Evolutionary conservation across 129 eudicot species (phyloP).

Genomic region (Smallanthus sonchifolius): DNA sequence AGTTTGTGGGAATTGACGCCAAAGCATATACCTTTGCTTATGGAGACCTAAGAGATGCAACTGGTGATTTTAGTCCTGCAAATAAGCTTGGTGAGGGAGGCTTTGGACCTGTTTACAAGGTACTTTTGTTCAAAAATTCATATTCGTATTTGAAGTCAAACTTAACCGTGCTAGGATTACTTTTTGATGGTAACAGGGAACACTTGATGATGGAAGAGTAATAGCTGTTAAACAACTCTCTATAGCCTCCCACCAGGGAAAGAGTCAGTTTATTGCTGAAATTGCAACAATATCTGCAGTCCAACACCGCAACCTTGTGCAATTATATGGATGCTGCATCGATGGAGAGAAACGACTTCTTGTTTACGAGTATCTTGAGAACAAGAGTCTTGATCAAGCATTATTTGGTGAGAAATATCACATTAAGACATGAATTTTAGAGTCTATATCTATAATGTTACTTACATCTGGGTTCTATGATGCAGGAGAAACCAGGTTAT

Average conservation of each 20-base stretch:
- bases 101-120: slow-evolving; percentile 80
- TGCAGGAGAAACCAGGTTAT: slow-evolving; percentile 48
- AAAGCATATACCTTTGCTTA: slow-evolving; percentile 59
- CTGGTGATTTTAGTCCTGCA: slow-evolving; percentile 51
- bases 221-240: slow-evolving; percentile 77
- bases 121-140: slow-evolving; percentile 3
- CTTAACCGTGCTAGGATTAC: not conserved
- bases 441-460: not conserved
- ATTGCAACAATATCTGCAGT: slow-evolving; percentile 77
- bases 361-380: slow-evolving; percentile 76
- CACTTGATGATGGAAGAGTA: slow-evolving; percentile 58
- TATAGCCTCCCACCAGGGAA: slow-evolving; percentile 71
- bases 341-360: slow-evolving; percentile 71
- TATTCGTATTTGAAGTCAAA: not conserved
- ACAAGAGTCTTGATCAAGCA: slow-evolving; percentile 82
- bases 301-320: slow-evolving; percentile 86
- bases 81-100: slow-evolving; percentile 87
- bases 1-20: slow-evolving; percentile 64
- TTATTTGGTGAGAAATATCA: slow-evolving; percentile 45
- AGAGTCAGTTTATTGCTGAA: slow-evolving; percentile 73
- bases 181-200: slow-evolving; percentile 43
- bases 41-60: slow-evolving; percentile 60
- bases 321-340: slow-evolving; percentile 78
- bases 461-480: slow-evolving; percentile 18
- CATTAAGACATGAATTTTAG: not conserved